phyloP scores from a whole-genome alignment of 2,329 filamentous ascomycete species.

The Botrytis aclada region DNA sequence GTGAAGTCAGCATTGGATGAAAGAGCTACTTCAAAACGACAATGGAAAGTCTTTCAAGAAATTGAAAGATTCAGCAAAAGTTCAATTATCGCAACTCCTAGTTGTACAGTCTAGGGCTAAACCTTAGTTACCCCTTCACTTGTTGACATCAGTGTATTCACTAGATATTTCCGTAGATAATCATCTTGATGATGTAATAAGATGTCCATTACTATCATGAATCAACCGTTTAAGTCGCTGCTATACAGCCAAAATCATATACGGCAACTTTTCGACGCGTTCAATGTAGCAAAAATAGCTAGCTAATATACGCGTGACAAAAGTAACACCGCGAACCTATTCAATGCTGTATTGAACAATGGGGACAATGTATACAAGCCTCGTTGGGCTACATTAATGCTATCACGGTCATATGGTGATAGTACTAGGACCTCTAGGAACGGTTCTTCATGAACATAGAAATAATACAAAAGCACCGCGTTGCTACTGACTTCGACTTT shows the following conservation, averaged over 20 bases:
- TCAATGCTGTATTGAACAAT: neutral
- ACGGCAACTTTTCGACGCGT: neutral
- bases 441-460: neutral
- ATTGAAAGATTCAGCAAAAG: neutral
- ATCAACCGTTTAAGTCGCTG: neutral
- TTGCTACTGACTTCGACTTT: neutral
- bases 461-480: neutral
- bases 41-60: no score
- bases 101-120: neutral
- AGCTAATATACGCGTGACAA: neutral
- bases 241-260: neutral
- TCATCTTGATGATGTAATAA: no score
- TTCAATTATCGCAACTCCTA: neutral
- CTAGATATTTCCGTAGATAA: neutral
- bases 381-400: neutral
- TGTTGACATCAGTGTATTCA: no score
- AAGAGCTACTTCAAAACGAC: rapidly evolving
- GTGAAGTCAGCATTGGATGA: rapidly evolving
- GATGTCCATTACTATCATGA: neutral
- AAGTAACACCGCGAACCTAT: neutral
- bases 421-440: neutral
- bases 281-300: no score
- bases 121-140: neutral
- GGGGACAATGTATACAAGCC: neutral
- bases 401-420: neutral